A percentile compares a stretch with the other conserved stretches of the same genome.
phyloP scores from a whole-genome alignment of 148 eudicot species.

The Beta vulgaris region DNA sequence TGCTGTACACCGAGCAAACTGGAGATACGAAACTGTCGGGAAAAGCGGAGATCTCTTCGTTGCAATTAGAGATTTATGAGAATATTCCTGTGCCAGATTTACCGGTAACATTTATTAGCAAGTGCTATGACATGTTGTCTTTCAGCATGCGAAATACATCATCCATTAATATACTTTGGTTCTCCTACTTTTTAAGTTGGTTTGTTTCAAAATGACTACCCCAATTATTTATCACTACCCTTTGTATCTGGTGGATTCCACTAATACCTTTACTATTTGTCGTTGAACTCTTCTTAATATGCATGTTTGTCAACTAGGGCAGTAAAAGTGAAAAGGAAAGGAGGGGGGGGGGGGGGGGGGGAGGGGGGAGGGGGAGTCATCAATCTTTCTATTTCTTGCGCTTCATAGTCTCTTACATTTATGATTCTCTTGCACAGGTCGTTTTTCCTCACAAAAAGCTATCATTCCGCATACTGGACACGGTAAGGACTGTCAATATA shows the following conservation, averaged over 20 bases:
- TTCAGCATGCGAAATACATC: not conserved
- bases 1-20: constrained; percentile 66
- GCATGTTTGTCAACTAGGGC: not conserved
- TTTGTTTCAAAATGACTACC: not conserved
- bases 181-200: not conserved
- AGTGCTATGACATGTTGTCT: not conserved
- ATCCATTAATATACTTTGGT: not conserved
- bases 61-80: constrained; percentile 92
- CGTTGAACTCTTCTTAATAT: not conserved
- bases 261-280: not conserved
- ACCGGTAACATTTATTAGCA: constrained; percentile 46
- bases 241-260: not conserved
- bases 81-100: constrained; percentile 87
- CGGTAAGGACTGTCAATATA: constrained; percentile 43
- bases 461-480: constrained; percentile 89
- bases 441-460: constrained; percentile 92
- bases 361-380: not conserved
- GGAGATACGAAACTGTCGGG: constrained; percentile 39
- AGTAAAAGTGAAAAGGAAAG: not conserved
- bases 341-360: not conserved
- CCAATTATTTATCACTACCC: not conserved
- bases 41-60: constrained; percentile 53
- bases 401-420: constrained; percentile 11
- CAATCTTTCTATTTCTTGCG: not conserved
- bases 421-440: constrained; percentile 46